Evolutionary conservation across 1,139 yeast species (phyloP).

Genomic region (Lodderomyces margitis): DNA sequence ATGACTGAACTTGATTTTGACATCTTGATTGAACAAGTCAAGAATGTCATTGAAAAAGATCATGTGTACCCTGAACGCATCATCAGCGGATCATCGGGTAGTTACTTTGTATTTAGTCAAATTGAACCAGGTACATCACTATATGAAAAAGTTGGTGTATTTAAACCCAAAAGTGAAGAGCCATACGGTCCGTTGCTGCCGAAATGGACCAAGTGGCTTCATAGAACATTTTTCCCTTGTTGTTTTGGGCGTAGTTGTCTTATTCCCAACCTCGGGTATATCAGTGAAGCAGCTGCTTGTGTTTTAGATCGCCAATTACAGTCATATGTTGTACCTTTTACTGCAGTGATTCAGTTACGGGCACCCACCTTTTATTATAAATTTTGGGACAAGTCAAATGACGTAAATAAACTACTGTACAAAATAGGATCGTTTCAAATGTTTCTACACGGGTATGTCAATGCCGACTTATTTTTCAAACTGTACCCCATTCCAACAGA

Average conservation of each 20-base stretch:
- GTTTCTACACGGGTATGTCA: constrained; percentile 56
- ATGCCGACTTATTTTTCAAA: constrained; percentile 60
- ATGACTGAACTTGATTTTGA: constrained; percentile 22
- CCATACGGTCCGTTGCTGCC: constrained; percentile 80
- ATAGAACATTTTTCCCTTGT: constrained; percentile 72
- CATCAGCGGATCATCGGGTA: constrained; percentile 68
- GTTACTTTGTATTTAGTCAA: constrained; percentile 51
- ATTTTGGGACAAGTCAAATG: constrained; percentile 40
- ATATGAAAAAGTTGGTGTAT: constrained; percentile 48
- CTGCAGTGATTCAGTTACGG: constrained; percentile 55
- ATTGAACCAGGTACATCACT: constrained; percentile 8
- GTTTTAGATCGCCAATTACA: constrained; percentile 58
- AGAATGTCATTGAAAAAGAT: constrained; percentile 24
- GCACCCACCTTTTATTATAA: constrained; percentile 58
- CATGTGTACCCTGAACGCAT: constrained; percentile 49
- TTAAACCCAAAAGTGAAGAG: constrained; percentile 80
- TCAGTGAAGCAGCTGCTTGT: constrained; percentile 73
- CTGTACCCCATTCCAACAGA: constrained; percentile 55
- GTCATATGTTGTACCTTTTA: constrained; percentile 63
- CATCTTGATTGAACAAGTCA: constrained; percentile 19
- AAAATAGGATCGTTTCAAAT: constrained; percentile 71
- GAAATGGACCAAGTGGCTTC: constrained; percentile 80
- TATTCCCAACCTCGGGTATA: constrained; percentile 70
- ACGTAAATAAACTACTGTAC: constrained; percentile 29
- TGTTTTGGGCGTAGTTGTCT: constrained; percentile 73